Base-by-base conservation (phyloP, 1,284 basidiomycete genomes). In the Anthracocystis walkeri region DNA sequence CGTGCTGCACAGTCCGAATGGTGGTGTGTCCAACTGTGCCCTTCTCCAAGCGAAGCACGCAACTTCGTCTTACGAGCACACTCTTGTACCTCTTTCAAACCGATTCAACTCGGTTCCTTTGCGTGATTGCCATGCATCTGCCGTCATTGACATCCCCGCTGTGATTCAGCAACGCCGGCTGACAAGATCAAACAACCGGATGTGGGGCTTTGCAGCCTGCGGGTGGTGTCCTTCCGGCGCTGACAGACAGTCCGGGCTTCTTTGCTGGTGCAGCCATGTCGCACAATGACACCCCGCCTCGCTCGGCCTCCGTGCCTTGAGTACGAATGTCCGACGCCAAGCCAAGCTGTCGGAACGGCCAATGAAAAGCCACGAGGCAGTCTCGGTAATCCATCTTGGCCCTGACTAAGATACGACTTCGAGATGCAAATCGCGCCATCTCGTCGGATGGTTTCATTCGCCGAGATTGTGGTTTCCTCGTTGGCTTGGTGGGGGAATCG, bases 1-100 rank as follows among this genome's bases (percentile, higher is more conserved):
- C 64, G 58, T 66, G 64, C 64, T 66, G 64, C 41, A 40, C 42
- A 20, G 7, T 12, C 33, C 52, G 51, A 60, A 66, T 66, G 64
- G 46, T 60, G 57, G 44, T 38, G 29, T 65, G 64, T 66, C 63
- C 51, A 66, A 25, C 40, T 38, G 48, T n/a, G 58, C 52, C 52
- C 48, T 31, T 33, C 21, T 31, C 8, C 1, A 57, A 66, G 64
- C 64, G 54, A 65, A 66, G 64, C 64, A 60, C 58, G 64, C 64
- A 65, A 59, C 63, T 41, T 29, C 54, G 21, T 14, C 10, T 53
- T n/a, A 2, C 29, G 29, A 50, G 31, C n/a, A 46, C 21, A 31
- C 16, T 46, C n/a, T 20, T 41, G 23, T 20, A 48, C 12, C 40
- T 31, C 29, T 14, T 27, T 20, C 5, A 25, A 20, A 7, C 29